These are phyloP conservation scores for Tulasnella sp. DNA, from an alignment of 768 basidiomycete species.

Conservation along the genomic window DNA sequence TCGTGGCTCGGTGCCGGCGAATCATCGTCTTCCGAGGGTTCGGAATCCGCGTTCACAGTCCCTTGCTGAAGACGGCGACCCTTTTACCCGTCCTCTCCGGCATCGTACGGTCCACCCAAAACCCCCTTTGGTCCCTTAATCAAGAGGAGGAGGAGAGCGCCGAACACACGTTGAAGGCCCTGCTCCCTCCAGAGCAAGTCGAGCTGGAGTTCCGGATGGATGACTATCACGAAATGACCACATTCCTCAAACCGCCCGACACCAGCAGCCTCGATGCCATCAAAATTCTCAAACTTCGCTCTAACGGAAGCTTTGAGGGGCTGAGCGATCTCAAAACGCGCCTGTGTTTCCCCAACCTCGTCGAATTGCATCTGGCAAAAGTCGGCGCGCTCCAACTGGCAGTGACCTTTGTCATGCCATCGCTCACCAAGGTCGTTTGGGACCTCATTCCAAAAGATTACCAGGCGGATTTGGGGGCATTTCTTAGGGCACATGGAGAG, in stretches of 20 bases:
- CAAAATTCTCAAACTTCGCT: background rate
- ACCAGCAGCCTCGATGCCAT: background rate
- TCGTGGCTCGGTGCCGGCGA: background rate
- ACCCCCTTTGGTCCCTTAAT: background rate
- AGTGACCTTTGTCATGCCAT: background rate
- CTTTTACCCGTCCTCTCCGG: background rate
- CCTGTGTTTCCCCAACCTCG: background rate
- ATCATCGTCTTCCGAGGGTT: conserved; percentile 7
- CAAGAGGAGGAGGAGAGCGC: background rate
- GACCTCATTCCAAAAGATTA: background rate
- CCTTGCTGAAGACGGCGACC: background rate
- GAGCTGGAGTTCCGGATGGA: background rate
- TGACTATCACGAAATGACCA: background rate
- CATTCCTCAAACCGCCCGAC: background rate
- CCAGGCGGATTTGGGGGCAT: background rate
- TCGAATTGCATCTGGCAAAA: background rate
- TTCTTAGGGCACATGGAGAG: background rate
- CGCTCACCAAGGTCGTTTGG: background rate
- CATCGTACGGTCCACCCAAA: background rate
- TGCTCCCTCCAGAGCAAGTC: background rate
- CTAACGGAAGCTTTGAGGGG: background rate
- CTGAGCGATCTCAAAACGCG: background rate
- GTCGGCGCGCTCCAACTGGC: background rate
- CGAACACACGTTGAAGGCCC: background rate
- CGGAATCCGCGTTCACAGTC: background rate